Base-by-base conservation (phyloP, 257 asterid genomes). In the Parsonsia alboflavescens region DNA sequence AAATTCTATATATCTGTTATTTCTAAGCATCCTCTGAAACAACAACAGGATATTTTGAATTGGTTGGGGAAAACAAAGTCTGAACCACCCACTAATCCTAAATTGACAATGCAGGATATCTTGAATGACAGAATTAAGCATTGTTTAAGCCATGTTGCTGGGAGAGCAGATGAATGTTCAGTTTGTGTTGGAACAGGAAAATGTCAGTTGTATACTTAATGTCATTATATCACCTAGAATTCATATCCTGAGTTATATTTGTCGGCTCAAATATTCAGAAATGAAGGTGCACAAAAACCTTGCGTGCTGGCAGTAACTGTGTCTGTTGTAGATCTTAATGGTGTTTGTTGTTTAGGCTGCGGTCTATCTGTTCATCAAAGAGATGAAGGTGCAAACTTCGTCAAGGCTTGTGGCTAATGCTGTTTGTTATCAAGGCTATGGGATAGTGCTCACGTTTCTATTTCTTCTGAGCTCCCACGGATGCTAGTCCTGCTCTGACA, bases 181-280 rank as follows among this genome's bases (percentile, higher is more conserved):
- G 91, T 90, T 50, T 95, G 99, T 83, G 89, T 88, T 26, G 97
- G 97, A 79, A 92, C 99, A 10, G 94, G 97, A 71, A 92, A 90
- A 78, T 95, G 99, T 69, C 85, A 22, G 66, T 84, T 89, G 61
- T 85, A 88, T 80, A 74, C 80, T 75, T 58, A n/a, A 76, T 64
- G 45, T 50, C 39, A 30, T n/a, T 12, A 24, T 15, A 26, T 1
- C 28, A 10, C 56, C 22, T 1, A 68, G 33, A 13, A 28, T 4
- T 72, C 48, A 10, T 44, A 13, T 66, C 66, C 66, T n/a, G 30
- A 56, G 11, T 6, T 59, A 61, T 33, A 46, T 15, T 22, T 46
- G 39, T 13, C 19, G 2, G 17, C 30, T n/a, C 21, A 71, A 54
- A 53, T 30, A 19, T 73, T 73, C 52, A 7, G 15, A 66, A 9